Conservation (phyloP, 345 rosid species). For the Clausena lansium region DNA sequence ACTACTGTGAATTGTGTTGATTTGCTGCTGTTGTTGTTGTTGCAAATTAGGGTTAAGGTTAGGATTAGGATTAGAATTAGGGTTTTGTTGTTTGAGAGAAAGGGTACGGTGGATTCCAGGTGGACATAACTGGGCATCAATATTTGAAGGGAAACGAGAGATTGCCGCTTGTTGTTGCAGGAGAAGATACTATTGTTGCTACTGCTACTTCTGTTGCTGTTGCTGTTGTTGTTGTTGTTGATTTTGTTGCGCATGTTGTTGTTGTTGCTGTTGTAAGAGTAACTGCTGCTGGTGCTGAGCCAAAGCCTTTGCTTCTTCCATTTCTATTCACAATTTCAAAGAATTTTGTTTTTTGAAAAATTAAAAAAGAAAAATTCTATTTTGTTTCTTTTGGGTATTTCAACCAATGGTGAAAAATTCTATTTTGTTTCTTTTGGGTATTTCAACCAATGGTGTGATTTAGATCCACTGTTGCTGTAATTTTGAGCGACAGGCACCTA, state of each 20-base stretch:
- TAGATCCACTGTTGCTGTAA: too few relatives aligned
- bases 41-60: constrained; percentile 31
- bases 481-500: too few relatives aligned
- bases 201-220: constrained; percentile 49
- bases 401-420: too few relatives aligned
- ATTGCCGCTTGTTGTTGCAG: constrained; percentile 68
- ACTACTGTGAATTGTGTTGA: constrained; percentile 21
- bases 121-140: constrained; percentile 73
- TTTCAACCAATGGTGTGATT: too few relatives aligned
- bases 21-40: constrained; percentile 25
- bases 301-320: constrained; percentile 63
- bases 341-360: neutral
- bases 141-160: constrained; percentile 91
- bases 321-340: constrained; percentile 6
- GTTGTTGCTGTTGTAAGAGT: constrained; percentile 37
- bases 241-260: constrained; percentile 27
- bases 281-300: constrained; percentile 47
- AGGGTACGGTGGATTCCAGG: constrained; percentile 52
- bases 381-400: too few relatives aligned
- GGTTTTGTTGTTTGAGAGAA: constrained; percentile 42
- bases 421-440: too few relatives aligned
- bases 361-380: too few relatives aligned
- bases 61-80: constrained; percentile 10
- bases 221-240: constrained; percentile 51
- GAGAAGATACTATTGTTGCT: constrained; percentile 58